Conservation (phyloP, 73 alveolate species). For the Effrenium voratum region DNA sequence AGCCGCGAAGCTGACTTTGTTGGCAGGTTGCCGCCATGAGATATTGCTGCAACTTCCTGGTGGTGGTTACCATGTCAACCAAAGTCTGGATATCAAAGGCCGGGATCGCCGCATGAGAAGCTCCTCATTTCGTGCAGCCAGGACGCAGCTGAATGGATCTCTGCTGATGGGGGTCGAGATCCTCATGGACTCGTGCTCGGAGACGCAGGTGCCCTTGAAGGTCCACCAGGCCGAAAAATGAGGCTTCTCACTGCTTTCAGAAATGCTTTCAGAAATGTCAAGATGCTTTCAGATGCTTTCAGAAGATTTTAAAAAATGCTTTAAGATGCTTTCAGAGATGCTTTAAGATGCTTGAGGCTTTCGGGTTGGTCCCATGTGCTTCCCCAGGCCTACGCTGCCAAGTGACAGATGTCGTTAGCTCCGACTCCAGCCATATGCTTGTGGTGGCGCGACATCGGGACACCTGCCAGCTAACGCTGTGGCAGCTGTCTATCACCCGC, state of each 20-base stretch:
- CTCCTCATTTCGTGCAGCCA: too few species aligned
- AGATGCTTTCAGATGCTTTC: too few species aligned
- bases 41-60: slow-evolving; percentile 3
- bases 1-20: background rate
- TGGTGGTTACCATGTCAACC: slow-evolving; percentile 92
- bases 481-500: slow-evolving; percentile 53
- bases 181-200: too few species aligned
- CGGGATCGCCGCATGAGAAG: too few species aligned
- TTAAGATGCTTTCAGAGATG: too few species aligned
- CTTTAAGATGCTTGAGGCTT: background rate
- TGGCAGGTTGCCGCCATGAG: slow-evolving; percentile 72
- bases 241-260: too few species aligned
- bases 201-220: too few species aligned
- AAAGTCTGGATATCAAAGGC: slow-evolving; percentile 45
- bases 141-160: too few species aligned
- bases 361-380: background rate
- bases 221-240: too few species aligned
- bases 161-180: too few species aligned
- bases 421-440: slow-evolving; percentile 34
- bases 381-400: slow-evolving; percentile 82
- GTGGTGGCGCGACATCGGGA: slow-evolving; percentile 77
- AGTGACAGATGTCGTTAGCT: slow-evolving; percentile 37
- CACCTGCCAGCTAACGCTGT: slow-evolving; percentile 63
- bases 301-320: too few species aligned
- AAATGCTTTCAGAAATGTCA: too few species aligned